phyloP scores from a whole-genome alignment of 345 rosid genomes.

The Nasturtium officinale region DNA sequence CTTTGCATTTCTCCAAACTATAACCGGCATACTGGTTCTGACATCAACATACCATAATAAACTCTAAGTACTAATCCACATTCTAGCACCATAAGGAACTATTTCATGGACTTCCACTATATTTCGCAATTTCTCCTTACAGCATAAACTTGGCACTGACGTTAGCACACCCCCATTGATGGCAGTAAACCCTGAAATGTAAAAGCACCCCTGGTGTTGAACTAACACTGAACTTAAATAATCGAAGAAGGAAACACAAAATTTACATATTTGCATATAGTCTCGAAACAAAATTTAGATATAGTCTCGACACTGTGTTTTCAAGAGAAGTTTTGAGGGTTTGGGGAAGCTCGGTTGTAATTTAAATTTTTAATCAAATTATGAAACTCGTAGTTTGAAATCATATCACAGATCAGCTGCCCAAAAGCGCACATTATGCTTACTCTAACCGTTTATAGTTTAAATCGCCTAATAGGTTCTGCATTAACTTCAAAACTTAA shows the following conservation, averaged over 20 bases:
- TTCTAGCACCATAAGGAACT: constrained; percentile 36
- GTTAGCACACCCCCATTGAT: constrained; percentile 30
- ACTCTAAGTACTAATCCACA: constrained; percentile 50
- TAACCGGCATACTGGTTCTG: constrained; percentile 81
- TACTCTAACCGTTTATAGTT: neutral
- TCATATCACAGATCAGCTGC: neutral
- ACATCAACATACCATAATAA: constrained; percentile 54
- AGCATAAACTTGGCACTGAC: constrained; percentile 38
- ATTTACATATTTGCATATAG: too few relatives aligned
- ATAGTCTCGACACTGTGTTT: neutral
- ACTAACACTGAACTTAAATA: constrained; percentile 12
- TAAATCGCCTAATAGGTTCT: neutral
- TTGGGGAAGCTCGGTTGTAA: neutral
- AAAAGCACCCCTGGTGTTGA: constrained; percentile 12
- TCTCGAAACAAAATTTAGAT: neutral
- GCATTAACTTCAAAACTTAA: neutral
- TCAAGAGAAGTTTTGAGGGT: neutral
- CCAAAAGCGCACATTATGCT: constrained; percentile 1
- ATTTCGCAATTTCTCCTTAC: constrained; percentile 35
- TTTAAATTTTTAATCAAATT: neutral
- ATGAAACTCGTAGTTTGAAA: constrained; percentile 7
- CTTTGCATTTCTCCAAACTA: constrained; percentile 98
- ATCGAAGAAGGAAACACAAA: neutral
- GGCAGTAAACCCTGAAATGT: constrained; percentile 37
- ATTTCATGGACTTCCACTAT: constrained; percentile 31